Evolutionary conservation across 1,139 yeast species (phyloP).

Genomic region (Kodamaea plutei): DNA sequence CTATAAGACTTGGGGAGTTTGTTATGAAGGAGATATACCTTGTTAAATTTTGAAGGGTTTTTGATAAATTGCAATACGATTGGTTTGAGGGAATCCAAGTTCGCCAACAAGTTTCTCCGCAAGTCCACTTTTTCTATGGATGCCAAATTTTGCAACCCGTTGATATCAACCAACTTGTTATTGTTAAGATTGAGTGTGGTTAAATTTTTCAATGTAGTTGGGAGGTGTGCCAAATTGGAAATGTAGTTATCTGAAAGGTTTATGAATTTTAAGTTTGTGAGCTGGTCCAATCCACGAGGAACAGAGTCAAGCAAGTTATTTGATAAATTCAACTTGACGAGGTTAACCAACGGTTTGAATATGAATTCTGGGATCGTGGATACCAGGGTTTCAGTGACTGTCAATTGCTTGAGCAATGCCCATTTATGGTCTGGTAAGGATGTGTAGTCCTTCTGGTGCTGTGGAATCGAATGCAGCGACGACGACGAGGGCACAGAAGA

Average conservation of each 20-base stretch:
- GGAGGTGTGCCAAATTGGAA: slow-evolving; percentile 35
- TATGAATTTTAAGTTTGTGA: slow-evolving; percentile 47
- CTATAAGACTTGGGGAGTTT: slow-evolving; percentile 47
- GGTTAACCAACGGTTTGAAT: slow-evolving; percentile 46
- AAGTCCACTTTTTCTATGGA: slow-evolving; percentile 54
- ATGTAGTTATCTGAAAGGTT: slow-evolving; percentile 56
- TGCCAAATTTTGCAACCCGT: slow-evolving; percentile 46
- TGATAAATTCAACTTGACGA: slow-evolving; percentile 57
- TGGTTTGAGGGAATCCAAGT: slow-evolving; percentile 30
- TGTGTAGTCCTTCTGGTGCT: slow-evolving; percentile 17
- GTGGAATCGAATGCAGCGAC: not conserved
- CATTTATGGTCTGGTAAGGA: slow-evolving; percentile 44
- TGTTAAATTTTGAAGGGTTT: slow-evolving; percentile 25
- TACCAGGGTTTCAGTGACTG: slow-evolving; percentile 54
- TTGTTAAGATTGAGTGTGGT: slow-evolving; percentile 53
- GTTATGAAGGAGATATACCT: slow-evolving; percentile 41
- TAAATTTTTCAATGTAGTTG: slow-evolving; percentile 37
- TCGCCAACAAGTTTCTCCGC: slow-evolving; percentile 46
- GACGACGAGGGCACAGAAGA: not conserved
- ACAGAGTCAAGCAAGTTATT: slow-evolving; percentile 46
- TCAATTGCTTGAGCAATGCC: slow-evolving; percentile 53
- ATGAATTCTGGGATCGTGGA: slow-evolving; percentile 39
- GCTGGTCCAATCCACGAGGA: slow-evolving; percentile 51
- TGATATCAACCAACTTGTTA: slow-evolving; percentile 42
- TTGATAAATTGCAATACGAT: slow-evolving; percentile 34